Evolutionary conservation across 2,329 filamentous ascomycete genomes (phyloP).

Genomic region (Didymella keratinophila): DNA sequence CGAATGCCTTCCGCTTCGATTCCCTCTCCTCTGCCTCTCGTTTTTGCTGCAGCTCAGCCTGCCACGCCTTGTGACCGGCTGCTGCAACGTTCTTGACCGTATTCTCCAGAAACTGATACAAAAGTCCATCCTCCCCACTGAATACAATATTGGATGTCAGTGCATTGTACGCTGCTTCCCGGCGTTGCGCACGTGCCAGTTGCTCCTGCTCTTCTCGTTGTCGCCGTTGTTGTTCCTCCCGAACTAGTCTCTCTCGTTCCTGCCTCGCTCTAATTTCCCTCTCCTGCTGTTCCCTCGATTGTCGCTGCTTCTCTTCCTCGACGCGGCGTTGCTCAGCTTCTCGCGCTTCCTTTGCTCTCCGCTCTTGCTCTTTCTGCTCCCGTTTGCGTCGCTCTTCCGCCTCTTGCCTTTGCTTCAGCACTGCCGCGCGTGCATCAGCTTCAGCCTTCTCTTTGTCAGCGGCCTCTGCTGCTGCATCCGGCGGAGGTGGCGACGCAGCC

Average conservation of each 20-base stretch:
- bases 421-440: conserved; percentile 24
- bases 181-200: conserved; percentile 23
- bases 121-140: conserved; percentile 50
- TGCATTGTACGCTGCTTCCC: conserved; percentile 36
- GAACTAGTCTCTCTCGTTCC: conserved; percentile 29
- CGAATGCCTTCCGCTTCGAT: conserved; percentile 26
- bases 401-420: conserved; percentile 21
- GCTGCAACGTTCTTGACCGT: conserved; percentile 46
- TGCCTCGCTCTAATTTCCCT: conserved; percentile 27
- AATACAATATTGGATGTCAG: conserved; percentile 52
- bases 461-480: conserved; percentile 20
- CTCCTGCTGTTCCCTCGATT: conserved; percentile 24
- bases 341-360: conserved; percentile 22
- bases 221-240: conserved; percentile 33
- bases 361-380: conserved; percentile 16
- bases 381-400: conserved; percentile 21
- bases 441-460: conserved; percentile 26
- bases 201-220: conserved; percentile 32
- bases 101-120: conserved; percentile 57
- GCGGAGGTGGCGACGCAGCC: conserved; percentile 23
- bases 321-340: conserved; percentile 30
- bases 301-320: conserved; percentile 27
- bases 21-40: conserved; percentile 31
- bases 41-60: conserved; percentile 38
- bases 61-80: conserved; percentile 42